Conservation (phyloP, 2,329 filamentous ascomycete genomes). For the Septoria petroselini region DNA sequence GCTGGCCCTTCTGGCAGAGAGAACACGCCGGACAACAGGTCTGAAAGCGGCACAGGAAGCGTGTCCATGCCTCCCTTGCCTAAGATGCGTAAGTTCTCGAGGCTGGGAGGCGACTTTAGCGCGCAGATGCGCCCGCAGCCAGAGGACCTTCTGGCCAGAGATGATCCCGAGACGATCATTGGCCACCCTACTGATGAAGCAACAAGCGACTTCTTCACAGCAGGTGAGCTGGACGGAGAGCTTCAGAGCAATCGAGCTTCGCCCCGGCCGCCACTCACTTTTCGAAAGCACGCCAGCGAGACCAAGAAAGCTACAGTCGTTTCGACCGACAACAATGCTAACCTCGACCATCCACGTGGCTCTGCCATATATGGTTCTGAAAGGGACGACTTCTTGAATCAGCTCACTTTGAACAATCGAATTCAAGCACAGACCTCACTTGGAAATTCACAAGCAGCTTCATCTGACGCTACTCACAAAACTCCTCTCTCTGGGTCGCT, state of each 20-base stretch:
- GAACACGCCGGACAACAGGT: background rate
- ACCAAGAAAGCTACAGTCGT: too few relatives aligned
- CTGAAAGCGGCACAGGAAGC: background rate
- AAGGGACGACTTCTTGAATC: background rate
- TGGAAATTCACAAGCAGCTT: too few relatives aligned
- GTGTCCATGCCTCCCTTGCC: background rate
- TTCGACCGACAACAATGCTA: background rate
- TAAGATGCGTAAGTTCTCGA: background rate
- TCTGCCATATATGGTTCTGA: background rate
- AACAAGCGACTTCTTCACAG: too few relatives aligned
- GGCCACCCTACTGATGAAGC: too few relatives aligned
- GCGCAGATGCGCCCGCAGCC: background rate
- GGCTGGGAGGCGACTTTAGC: conserved; percentile 2
- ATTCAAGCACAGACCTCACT: too few relatives aligned
- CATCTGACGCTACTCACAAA: background rate
- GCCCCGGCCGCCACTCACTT: too few relatives aligned
- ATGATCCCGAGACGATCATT: too few relatives aligned
- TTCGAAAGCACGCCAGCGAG: too few relatives aligned
- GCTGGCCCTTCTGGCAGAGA: background rate
- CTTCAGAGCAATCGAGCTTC: too few relatives aligned
- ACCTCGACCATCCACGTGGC: background rate
- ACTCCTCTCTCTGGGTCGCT: background rate
- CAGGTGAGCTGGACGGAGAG: too few relatives aligned
- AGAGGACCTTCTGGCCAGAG: too few relatives aligned
- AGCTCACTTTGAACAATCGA: conserved; percentile 1